Conservation (phyloP, 441 rosid genomes). For the Croton setiger region DNA sequence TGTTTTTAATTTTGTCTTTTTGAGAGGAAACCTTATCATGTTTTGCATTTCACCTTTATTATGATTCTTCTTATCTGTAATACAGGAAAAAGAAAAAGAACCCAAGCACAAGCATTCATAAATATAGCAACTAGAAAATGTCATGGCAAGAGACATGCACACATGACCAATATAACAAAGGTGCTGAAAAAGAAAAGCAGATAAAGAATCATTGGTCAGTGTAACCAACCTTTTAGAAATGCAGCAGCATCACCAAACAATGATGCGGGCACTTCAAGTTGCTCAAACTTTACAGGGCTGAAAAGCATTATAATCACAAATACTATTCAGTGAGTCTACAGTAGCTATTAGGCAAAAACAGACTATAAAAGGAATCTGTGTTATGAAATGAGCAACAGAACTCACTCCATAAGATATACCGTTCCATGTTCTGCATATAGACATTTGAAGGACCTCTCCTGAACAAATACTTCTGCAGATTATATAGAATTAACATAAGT, state of each 20-base stretch:
- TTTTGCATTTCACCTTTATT: background rate
- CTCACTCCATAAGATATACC: slow-evolving; percentile 84
- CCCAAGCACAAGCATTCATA: background rate
- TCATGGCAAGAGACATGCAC: background rate
- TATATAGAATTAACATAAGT: slow-evolving; percentile 15
- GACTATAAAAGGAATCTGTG: background rate
- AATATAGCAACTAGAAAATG: background rate
- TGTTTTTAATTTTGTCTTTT: background rate
- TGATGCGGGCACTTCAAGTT: slow-evolving; percentile 70
- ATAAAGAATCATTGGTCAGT: background rate
- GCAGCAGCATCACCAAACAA: slow-evolving; percentile 78
- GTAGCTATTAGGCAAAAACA: background rate
- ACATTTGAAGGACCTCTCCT: slow-evolving; percentile 76
- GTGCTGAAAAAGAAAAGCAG: background rate
- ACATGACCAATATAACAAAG: background rate
- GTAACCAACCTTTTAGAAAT: slow-evolving; percentile 64
- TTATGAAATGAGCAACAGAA: slow-evolving; percentile 14
- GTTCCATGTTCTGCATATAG: slow-evolving; percentile 62
- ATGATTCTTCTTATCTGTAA: background rate
- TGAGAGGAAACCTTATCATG: background rate
- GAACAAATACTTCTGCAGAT: slow-evolving; percentile 73
- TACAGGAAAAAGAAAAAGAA: background rate
- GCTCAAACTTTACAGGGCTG: slow-evolving; percentile 84
- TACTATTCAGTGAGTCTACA: background rate
- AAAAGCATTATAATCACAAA: slow-evolving; percentile 20